A percentile compares a stretch with the other conserved stretches of the same genome.
Conservation (phyloP, 495 filamentous ascomycete genomes). For the Podospora conica region DNA sequence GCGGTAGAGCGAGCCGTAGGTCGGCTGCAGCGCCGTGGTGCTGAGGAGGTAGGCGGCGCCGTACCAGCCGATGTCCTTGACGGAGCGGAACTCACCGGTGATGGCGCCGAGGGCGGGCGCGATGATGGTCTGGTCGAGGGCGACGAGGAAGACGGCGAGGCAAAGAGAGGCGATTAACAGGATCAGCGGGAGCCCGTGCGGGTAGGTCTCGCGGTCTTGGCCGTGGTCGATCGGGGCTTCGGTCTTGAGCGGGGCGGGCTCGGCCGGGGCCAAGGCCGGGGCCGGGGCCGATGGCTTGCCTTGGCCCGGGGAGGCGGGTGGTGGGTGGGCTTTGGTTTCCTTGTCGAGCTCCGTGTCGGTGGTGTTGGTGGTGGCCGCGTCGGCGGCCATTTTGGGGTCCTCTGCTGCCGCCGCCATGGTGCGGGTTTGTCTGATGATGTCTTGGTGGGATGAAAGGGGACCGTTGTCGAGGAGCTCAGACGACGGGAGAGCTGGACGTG, state of each 20-base stretch:
- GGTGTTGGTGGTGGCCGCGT: not conserved
- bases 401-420: not conserved
- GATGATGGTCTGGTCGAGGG: slow-evolving; percentile 59
- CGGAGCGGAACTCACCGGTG: slow-evolving; percentile 34
- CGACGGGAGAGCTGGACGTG: not conserved
- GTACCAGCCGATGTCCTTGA: slow-evolving; percentile 50
- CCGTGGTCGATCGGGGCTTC: slow-evolving; percentile 11
- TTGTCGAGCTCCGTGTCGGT: slow-evolving; percentile 20
- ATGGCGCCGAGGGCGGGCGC: slow-evolving; percentile 51
- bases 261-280: not conserved
- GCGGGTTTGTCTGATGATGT: not conserved
- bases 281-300: slow-evolving; percentile 1
- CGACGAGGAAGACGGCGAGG: slow-evolving; percentile 53
- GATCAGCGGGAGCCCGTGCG: slow-evolving; percentile 38
- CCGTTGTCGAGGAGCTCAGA: not conserved
- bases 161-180: slow-evolving; percentile 47
- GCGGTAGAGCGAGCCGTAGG: slow-evolving; percentile 49
- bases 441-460: not conserved
- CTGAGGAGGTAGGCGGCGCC: slow-evolving; percentile 53
- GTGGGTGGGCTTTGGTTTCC: not conserved
- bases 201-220: slow-evolving; percentile 31
- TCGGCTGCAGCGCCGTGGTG: slow-evolving; percentile 47
- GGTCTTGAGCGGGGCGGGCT: not conserved
- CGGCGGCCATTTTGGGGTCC: not conserved
- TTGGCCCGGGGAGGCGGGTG: not conserved